Evolutionary conservation across 202 grass and related monocot genomes (phyloP), one percentile per base, ranked within the genome.

Genomic region (Hordeum pubiflorum): DNA sequence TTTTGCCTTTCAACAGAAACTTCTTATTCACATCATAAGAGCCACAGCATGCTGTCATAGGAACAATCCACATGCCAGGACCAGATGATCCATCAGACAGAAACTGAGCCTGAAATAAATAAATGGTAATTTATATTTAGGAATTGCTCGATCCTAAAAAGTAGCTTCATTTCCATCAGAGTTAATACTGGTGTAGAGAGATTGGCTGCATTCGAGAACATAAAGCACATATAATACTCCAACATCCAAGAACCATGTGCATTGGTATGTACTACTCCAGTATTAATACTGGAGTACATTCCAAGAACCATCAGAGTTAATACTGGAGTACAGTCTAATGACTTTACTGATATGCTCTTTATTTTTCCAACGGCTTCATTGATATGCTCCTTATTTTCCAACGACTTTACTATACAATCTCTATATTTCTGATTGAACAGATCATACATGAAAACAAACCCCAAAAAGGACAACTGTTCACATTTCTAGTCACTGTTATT

Each of bases 1-100:
- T 91, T 76, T 98, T 93, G 17, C 69, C 65, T 87, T 91, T 91
- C 63, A 95, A 77, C 18, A 94, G 67, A 60, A 98, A 93, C 84
- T 94, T 98, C 36, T 91, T 91, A 50, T 92, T 84, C 69, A 34
- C 17, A 72, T 88, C 85, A 82, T 94, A 94, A 4, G 95, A 98
- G 79, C 86, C 85, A 55, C 77, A 89, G 38, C 90, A 93, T 72
- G 85, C 80, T 89, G 95, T 89, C 68, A 98, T 73, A 79, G 95
- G 95, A 85, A 91, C 80, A 88, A 94, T 91, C 95, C 95, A 98
- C 36, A 70, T 81, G 21, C 95, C 92, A 74, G 69, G 40, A 82
- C 90, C 90, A 72, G 90, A 81, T 29, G 90, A 89, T 76, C 92
- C 92, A 36, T 92, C 90, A 21, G 86, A 89, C 15, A 97, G 37